Evolutionary conservation across 1,284 basidiomycete species (phyloP).

Genomic region (Ustilago hordei): DNA sequence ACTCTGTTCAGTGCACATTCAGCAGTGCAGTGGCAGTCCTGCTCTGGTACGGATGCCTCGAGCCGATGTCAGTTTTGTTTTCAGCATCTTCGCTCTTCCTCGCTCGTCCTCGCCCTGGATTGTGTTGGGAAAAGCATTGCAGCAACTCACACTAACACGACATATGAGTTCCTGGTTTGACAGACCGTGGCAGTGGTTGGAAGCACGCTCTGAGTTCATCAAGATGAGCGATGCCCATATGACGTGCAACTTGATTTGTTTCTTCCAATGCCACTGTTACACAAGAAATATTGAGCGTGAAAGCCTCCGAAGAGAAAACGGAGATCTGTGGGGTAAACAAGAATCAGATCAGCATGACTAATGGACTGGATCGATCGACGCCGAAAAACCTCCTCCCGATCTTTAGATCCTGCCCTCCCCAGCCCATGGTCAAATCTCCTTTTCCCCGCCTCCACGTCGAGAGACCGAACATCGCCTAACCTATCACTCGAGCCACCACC

Average conservation of each 20-base stretch:
- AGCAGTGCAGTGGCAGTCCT: not conserved
- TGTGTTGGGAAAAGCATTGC: not conserved
- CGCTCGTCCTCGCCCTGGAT: not conserved
- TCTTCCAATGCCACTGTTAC: constrained; percentile 8
- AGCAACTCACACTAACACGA: not conserved
- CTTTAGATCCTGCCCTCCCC: too few relatives aligned
- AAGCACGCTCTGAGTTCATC: not conserved
- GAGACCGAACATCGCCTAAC: too few relatives aligned
- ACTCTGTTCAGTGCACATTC: not conserved
- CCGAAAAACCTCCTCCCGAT: too few relatives aligned
- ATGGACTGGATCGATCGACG: not conserved
- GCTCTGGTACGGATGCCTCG: not conserved
- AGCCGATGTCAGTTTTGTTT: not conserved
- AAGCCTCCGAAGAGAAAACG: not conserved
- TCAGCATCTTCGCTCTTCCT: not conserved
- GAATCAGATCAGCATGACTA: constrained; percentile 1
- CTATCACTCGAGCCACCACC: too few relatives aligned
- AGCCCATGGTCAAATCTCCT: too few relatives aligned
- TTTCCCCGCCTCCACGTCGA: not conserved
- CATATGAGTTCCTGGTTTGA: not conserved
- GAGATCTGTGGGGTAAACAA: not conserved
- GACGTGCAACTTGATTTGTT: constrained; percentile 7
- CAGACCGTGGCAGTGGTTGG: not conserved
- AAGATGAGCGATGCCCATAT: not conserved
- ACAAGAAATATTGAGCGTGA: constrained; percentile 11